phyloP scores from a whole-genome alignment of 2,329 filamentous ascomycete species.

The Monilinia polystroma region DNA sequence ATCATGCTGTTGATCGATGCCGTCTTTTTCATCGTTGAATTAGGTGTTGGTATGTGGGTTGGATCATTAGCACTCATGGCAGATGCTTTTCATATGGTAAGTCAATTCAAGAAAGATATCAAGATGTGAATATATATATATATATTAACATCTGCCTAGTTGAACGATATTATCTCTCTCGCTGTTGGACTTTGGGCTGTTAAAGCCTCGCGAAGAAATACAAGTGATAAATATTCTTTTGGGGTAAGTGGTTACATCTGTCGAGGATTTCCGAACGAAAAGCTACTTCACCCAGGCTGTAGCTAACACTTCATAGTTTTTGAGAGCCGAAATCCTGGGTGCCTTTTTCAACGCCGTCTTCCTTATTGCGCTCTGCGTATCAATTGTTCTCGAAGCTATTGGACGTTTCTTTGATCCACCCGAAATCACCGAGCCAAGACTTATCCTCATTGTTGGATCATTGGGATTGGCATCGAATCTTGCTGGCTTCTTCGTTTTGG shows the following conservation, averaged over 20 bases:
- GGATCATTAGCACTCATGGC: slow-evolving; percentile 91
- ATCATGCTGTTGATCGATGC: slow-evolving; percentile 90
- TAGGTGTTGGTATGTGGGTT: slow-evolving; percentile 81
- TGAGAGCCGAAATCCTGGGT: slow-evolving; percentile 93
- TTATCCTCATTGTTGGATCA: slow-evolving; percentile 87
- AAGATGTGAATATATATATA: not conserved
- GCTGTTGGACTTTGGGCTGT: slow-evolving; percentile 95
- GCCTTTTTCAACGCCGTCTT: slow-evolving; percentile 98
- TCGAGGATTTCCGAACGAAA: slow-evolving; percentile 4
- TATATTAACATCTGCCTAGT: slow-evolving; percentile 47
- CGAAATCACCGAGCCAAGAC: slow-evolving; percentile 76
- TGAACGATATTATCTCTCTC: slow-evolving; percentile 96
- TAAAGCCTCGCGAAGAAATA: slow-evolving; percentile 77
- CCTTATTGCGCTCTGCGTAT: slow-evolving; percentile 90
- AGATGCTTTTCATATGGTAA: slow-evolving; percentile 96
- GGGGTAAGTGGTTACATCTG: slow-evolving; percentile 59
- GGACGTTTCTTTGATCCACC: slow-evolving; percentile 90
- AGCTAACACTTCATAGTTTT: slow-evolving; percentile 60
- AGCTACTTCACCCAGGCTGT: slow-evolving; percentile 31
- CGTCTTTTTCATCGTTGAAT: slow-evolving; percentile 85
- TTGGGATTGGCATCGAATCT: slow-evolving; percentile 86
- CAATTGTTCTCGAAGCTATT: slow-evolving; percentile 93
- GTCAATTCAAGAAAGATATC: slow-evolving; percentile 33
- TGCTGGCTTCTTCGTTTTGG: slow-evolving; percentile 83
- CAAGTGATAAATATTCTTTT: slow-evolving; percentile 91